These are phyloP conservation scores for Ophiostoma montium DNA, from an alignment of 2,329 filamentous ascomycete genomes.

Conservation along the genomic window DNA sequence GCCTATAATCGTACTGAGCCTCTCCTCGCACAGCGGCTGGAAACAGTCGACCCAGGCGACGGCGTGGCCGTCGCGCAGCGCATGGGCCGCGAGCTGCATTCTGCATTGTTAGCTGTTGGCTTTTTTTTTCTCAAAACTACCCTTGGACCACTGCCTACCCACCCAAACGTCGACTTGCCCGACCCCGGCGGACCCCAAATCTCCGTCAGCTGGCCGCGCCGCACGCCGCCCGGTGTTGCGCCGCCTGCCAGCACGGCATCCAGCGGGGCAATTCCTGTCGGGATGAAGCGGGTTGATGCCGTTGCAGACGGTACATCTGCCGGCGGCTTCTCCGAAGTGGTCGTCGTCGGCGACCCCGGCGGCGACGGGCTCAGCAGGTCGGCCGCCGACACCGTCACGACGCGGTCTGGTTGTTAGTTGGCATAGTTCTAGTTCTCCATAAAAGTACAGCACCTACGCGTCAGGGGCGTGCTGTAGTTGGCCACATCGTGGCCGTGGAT, in stretches of 20 bases:
- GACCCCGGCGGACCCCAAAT: slow-evolving; percentile 76
- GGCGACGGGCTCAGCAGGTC: slow-evolving; percentile 22
- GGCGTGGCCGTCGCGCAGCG: slow-evolving; percentile 42
- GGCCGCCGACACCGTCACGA: slow-evolving; percentile 67
- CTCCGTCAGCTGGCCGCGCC: slow-evolving; percentile 68
- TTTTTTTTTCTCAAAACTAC: too few species aligned
- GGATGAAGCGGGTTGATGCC: slow-evolving; percentile 27
- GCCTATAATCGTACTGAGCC: slow-evolving; percentile 17
- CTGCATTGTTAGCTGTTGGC: neutral
- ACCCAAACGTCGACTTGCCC: slow-evolving; percentile 78
- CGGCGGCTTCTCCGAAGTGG: neutral
- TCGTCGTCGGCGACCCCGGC: slow-evolving; percentile 1
- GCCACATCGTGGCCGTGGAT: slow-evolving; percentile 46
- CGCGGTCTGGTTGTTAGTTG: slow-evolving; percentile 42
- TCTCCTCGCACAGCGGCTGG: slow-evolving; percentile 26
- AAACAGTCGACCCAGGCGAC: slow-evolving; percentile 66
- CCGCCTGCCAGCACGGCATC: slow-evolving; percentile 30
- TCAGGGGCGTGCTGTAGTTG: slow-evolving; percentile 41
- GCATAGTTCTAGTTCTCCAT: neutral
- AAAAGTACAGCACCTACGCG: slow-evolving; percentile 30
- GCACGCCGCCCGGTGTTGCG: slow-evolving; percentile 39
- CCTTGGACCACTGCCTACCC: slow-evolving; percentile 20
- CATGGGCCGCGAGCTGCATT: slow-evolving; percentile 47
- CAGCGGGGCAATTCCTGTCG: slow-evolving; percentile 40
- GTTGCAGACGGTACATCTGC: neutral